These are phyloP conservation scores for Fusarium anguioides DNA, from an alignment of 2,329 filamentous ascomycete genomes.

Conservation along the genomic window DNA sequence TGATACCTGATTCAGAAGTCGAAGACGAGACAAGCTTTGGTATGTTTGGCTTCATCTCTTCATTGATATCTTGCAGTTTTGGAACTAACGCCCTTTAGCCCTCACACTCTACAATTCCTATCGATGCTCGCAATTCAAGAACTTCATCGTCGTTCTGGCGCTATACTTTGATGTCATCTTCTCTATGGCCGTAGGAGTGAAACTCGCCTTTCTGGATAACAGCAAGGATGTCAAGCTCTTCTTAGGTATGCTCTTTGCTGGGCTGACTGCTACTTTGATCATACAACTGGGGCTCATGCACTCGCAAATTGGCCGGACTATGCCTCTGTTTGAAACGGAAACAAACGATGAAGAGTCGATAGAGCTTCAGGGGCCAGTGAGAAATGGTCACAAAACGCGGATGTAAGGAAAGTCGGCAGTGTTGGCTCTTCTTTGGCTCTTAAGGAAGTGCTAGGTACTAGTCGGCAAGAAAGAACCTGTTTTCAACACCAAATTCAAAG, in stretches of 20 bases:
- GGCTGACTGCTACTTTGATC: neutral
- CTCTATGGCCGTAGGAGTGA: neutral
- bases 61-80: neutral
- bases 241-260: neutral
- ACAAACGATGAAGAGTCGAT: neutral
- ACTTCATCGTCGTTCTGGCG: neutral
- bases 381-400: neutral
- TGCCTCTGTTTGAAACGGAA: neutral
- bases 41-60: neutral
- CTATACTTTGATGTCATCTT: neutral
- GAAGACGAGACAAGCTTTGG: neutral
- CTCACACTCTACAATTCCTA: neutral
- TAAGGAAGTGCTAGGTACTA: too few relatives aligned
- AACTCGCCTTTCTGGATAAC: neutral
- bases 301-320: neutral
- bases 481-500: too few relatives aligned
- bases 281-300: neutral
- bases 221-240: neutral
- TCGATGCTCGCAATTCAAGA: neutral
- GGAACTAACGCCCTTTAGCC: neutral
- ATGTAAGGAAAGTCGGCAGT: neutral
- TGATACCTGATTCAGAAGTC: neutral
- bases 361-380: neutral
- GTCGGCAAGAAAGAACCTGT: too few relatives aligned
- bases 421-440: too few relatives aligned